Evolutionary conservation across 495 filamentous ascomycete species (phyloP), one percentile per base, ranked within the genome.

Genomic region (Melanomma pulvis-pyrius): DNA sequence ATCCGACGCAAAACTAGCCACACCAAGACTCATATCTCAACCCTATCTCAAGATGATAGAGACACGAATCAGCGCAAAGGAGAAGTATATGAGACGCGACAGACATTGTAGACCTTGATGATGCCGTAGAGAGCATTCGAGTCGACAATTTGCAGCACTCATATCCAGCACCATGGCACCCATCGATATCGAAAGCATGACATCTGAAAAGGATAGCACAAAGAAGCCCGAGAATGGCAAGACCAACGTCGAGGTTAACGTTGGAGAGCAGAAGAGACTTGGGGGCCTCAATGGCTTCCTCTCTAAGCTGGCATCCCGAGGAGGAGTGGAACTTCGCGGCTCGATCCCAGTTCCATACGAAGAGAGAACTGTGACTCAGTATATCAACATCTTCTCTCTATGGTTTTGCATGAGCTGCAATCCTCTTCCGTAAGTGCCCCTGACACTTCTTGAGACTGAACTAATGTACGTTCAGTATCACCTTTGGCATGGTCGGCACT

Each of bases 401-500:
- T 55, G 60, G 60, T 55, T 63, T 36, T 63, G 50, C 30, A 63
- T 63, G 60, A 54, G 50, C 26, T 54, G 49, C 36, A 63, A 48
- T 44, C 60, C 50, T 1, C 39, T 63, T 11, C 60, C 50, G 60
- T 63, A 55, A 63, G 50, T 30, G 32, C 8, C 6, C 30, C 13
- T 34, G 19, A 11, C 19, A 53, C 22, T 24, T 22, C 24, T 2
- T 22, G 5, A 1, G 36, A 1, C 24, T 24, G 9, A 55, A 46
- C 17, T 11, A 49, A 36, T 48, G 11, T 50, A 9, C 8, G 21
- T 50, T 12, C 25, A 83, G 81, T 3, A 83, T 86, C 56, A 83
- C 82, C 2, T 84, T 83, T 21, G 83, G 84, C 41, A 82, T 86
- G 78, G 74, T 85, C 6, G 83, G 82, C 0, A 81, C 80, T 3